phyloP scores from a whole-genome alignment of 2,329 filamentous ascomycete species.

The Diplodia mutila region DNA sequence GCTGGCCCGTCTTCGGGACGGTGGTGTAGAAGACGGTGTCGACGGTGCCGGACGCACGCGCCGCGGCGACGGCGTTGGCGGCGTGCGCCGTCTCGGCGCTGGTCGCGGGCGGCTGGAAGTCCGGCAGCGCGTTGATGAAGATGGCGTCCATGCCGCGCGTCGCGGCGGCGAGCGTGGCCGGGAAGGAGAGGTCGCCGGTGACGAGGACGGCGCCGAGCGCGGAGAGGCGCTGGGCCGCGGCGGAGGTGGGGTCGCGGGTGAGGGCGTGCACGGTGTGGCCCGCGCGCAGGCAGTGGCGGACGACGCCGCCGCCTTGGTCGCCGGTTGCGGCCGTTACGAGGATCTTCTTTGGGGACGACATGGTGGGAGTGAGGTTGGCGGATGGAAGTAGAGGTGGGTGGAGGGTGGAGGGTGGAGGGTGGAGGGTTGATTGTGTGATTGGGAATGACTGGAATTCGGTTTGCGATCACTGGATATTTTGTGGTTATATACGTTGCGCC shows the following conservation, averaged over 20 bases:
- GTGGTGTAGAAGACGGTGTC: not conserved
- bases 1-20: not conserved
- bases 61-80: not conserved
- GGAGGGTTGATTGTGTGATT: too few species aligned
- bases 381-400: too few species aligned
- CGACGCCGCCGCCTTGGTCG: not conserved
- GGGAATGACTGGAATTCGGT: too few species aligned
- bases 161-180: not conserved
- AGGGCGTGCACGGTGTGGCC: not conserved
- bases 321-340: not conserved
- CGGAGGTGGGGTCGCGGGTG: not conserved
- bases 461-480: too few species aligned
- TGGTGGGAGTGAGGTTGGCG: too few species aligned
- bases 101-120: not conserved
- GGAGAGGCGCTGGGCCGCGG: not conserved
- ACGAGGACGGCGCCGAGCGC: not conserved
- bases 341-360: not conserved
- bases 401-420: too few species aligned
- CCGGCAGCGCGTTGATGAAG: not conserved
- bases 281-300: not conserved
- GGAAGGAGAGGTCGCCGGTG: not conserved
- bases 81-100: not conserved
- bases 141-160: not conserved
- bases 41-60: not conserved
- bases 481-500: too few species aligned